Conservation (phyloP, 345 rosid genomes). For the Eucalyptus albens region DNA sequence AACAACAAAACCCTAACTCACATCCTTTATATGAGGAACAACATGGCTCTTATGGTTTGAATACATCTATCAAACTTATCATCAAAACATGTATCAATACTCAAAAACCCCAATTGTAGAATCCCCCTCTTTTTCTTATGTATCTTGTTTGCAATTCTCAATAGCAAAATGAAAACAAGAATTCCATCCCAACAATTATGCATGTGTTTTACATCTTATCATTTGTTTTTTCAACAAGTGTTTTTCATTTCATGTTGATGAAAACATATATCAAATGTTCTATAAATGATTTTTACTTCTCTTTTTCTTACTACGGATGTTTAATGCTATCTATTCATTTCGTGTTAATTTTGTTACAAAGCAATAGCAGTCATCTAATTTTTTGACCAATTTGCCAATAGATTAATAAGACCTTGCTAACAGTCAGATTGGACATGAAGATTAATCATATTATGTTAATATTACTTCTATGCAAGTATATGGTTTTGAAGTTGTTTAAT, state of each 20-base stretch:
- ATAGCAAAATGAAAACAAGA: not conserved
- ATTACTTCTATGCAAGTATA: not conserved
- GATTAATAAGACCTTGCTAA: not conserved
- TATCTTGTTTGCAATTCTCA: not conserved
- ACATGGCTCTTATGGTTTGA: too few species aligned
- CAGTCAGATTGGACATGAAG: not conserved
- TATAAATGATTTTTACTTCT: too few species aligned
- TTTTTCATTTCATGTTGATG: accelerated
- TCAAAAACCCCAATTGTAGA: too few species aligned
- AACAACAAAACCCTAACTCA: too few species aligned
- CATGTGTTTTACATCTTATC: not conserved
- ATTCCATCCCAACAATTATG: not conserved
- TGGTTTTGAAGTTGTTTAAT: not conserved
- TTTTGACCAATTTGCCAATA: not conserved
- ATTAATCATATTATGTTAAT: not conserved
- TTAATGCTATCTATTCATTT: not conserved
- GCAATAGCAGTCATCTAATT: not conserved
- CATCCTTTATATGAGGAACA: accelerated
- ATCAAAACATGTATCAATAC: not conserved
- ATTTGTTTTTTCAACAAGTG: not conserved
- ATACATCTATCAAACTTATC: too few species aligned
- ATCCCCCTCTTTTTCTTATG: not conserved
- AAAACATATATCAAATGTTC: not conserved
- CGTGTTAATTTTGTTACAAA: not conserved
- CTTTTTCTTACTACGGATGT: not conserved